Evolutionary conservation across 1,284 basidiomycete genomes (phyloP), one percentile per base, ranked within the genome.

Genomic region (Fistulinella cinereoalba): DNA sequence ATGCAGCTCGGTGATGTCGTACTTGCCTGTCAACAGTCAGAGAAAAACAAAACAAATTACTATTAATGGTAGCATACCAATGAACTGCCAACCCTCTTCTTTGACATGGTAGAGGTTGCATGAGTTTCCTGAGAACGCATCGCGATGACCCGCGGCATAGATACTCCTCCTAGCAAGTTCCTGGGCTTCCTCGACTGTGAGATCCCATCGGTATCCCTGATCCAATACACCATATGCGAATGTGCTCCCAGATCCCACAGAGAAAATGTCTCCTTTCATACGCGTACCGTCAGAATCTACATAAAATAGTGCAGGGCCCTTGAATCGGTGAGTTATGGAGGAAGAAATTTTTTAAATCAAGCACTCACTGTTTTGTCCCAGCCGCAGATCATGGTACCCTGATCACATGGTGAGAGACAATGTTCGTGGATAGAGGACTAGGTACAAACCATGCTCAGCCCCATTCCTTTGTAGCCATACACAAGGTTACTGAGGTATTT

Each of bases 381-480:
- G 23, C 97, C 97, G 61, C 95, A 98, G 55, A 99, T 97, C 97
- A 99, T 99, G 2, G 97, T 99, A 47, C 97, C 97, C 92, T 93
- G 55, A 38, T 28, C 37, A 39, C 28, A 40, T 7, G 24, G 4
- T 47, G 43, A 56, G n/a, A n/a, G 44, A 22, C 37, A 15, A 24
- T 43, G 36, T 33, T 41, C 36, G 9, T 15, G 34, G 18, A 37
- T 33, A 41, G 15, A 11, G 19, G 25, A 31, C 27, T n/a, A 39
- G 36, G 24, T 36, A 31, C 64, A 79, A 50, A 92, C 92, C 96
- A 99, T 99, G 66, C 92, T 96, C 50, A 99, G 72, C 5, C 97
- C 97, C 95, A 97, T 98, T 12, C 97, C 97, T 72, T 99, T 99
- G 79, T 99, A 99, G 49, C 86, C 80, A 70, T 98, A 99, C 7